Evolutionary conservation across 768 basidiomycete genomes (phyloP), one percentile per base, ranked within the genome.

Genomic region (Cubamyces lactineus): DNA sequence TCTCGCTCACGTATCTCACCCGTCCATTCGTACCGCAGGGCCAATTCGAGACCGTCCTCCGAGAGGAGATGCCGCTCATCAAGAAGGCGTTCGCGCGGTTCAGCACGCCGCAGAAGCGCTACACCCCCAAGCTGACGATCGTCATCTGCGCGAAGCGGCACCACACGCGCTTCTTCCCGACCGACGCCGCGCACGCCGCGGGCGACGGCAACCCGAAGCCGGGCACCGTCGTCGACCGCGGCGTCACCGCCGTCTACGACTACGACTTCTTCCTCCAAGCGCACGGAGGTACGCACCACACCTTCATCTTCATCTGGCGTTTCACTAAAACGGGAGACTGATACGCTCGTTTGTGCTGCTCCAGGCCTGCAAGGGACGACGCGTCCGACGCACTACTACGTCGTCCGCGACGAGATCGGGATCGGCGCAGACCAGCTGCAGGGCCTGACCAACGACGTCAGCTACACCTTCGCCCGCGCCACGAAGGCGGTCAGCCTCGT

Each of bases 391-490:
- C 84, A 84, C 62, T 84, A 84, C 72, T 82, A 81, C 61, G 77
- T 84, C 46, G 75, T 84, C 30, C 79, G 82, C 61, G 83, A 86
- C 66, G 84, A 86, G 66, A 80, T 80, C 60, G 71, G 72, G 21
- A 78, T 86, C 67, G 69, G 63, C 28, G 78, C 85, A 4, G 79
- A 86, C 67, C 74, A 73, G 43, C 75, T 85, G 17, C 84, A 87
- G 59, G 72, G 66, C n/a, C 75, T 87, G n/a, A 84, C 83, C 39
- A 82, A 85, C 69, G 67, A 79, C 57, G 73, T 85, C 17, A 79
- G 78, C 59, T 86, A 82, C 70, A 81, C 82, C 72, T 86, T 85
- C 68, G 78, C 83, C 5, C 79, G 86, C 11, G 84, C 85, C n/a
- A 86, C 85, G 0, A 84, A 80, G 60, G 79, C 79, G 5, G 80